A percentile compares a stretch with the other conserved stretches of the same genome.
Evolutionary conservation across 1,139 yeast genomes (phyloP).

Genomic region (Sugiyamaella castrensis): DNA sequence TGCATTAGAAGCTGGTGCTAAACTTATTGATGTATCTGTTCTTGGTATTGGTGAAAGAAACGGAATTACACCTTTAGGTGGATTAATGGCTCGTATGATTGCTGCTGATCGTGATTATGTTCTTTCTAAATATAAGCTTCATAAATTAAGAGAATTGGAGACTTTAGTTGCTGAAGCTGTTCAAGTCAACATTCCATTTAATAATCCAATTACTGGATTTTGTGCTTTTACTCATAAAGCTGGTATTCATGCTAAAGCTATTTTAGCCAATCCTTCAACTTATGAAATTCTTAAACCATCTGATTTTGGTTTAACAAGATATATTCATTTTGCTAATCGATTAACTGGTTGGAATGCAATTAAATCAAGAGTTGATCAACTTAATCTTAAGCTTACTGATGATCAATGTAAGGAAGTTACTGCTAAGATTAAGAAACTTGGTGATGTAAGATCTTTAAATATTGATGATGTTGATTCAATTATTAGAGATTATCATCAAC

Average conservation of each 20-base stretch:
- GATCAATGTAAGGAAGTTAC: conserved; percentile 96
- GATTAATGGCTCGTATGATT: conserved; percentile 98
- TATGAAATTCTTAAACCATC: conserved; percentile 94
- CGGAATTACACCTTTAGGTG: conserved; percentile 97
- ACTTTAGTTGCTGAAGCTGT: conserved; percentile 96
- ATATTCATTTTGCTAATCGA: conserved; percentile 96
- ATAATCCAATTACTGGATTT: conserved; percentile 98
- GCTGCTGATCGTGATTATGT: conserved; percentile 98
- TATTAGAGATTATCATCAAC: conserved; percentile 88
- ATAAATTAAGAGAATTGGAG: conserved; percentile 93
- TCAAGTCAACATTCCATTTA: conserved; percentile 94
- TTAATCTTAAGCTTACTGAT: conserved; percentile 84
- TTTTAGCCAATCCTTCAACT: conserved; percentile 96
- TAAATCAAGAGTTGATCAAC: conserved; percentile 96
- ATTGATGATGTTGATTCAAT: conserved; percentile 97
- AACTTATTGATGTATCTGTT: conserved; percentile 89
- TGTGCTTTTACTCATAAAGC: conserved; percentile 99
- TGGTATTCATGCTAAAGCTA: conserved; percentile 98
- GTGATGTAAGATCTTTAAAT: conserved; percentile 91
- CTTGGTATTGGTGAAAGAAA: conserved; percentile 99
- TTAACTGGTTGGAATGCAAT: conserved; percentile 99
- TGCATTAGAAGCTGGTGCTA: conserved; percentile 97
- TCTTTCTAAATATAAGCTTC: conserved; percentile 89
- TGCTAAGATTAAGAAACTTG: conserved; percentile 84
- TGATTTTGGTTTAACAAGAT: conserved; percentile 92